phyloP scores from a whole-genome alignment of 2,329 filamentous ascomycete genomes.

The Fusarium sp. region DNA sequence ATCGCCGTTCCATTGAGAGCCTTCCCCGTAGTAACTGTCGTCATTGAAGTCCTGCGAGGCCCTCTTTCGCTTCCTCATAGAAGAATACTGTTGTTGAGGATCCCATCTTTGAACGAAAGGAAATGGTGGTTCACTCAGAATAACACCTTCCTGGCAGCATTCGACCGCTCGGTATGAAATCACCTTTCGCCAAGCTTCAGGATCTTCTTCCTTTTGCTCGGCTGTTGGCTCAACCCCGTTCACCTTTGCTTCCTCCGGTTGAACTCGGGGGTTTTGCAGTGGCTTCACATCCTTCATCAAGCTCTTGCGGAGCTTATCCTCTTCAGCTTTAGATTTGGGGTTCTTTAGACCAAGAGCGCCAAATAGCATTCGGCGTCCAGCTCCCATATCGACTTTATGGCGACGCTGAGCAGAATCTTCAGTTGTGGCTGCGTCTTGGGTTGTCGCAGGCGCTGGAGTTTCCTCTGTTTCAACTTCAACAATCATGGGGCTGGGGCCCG shows the following conservation, averaged over 20 bases:
- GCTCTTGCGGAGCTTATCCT: slow-evolving; percentile 69
- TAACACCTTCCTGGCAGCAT: slow-evolving; percentile 76
- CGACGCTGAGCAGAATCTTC: slow-evolving; percentile 30
- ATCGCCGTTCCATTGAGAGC: slow-evolving; percentile 46
- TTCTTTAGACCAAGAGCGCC: slow-evolving; percentile 76
- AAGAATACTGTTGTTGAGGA: slow-evolving; percentile 68
- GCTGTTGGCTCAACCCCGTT: slow-evolving; percentile 17
- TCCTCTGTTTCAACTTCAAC: slow-evolving; percentile 14
- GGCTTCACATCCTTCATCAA: slow-evolving; percentile 66
- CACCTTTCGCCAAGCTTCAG: slow-evolving; percentile 77
- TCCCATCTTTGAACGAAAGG: slow-evolving; percentile 94
- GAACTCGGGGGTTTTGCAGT: slow-evolving; percentile 51
- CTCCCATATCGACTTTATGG: slow-evolving; percentile 60
- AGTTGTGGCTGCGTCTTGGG: slow-evolving; percentile 2
- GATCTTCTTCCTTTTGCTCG: slow-evolving; percentile 53
- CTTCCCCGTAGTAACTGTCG: slow-evolving; percentile 46
- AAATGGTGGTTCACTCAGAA: slow-evolving; percentile 82
- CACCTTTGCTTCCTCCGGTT: slow-evolving; percentile 30
- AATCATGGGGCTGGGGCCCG: not conserved
- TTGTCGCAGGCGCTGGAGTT: not conserved
- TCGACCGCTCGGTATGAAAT: slow-evolving; percentile 84
- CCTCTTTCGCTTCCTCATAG: slow-evolving; percentile 63
- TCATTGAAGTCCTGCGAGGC: slow-evolving; percentile 51
- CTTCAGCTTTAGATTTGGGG: slow-evolving; percentile 76
- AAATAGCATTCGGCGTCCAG: slow-evolving; percentile 75